Evolutionary conservation across 2,329 filamentous ascomycete species (phyloP).

Genomic region (Aspergillus sp.): DNA sequence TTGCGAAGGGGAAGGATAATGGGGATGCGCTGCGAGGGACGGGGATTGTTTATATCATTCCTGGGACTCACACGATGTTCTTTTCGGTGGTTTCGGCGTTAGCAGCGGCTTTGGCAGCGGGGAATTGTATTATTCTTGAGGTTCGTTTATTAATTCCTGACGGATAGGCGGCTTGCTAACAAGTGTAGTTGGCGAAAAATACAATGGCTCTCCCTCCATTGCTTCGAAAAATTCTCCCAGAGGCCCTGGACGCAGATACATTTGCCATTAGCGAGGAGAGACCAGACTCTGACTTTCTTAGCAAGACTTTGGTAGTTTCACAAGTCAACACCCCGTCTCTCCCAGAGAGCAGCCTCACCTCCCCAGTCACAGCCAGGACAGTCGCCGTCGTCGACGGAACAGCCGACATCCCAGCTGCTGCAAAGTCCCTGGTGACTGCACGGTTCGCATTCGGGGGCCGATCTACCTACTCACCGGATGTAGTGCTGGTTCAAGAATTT

Average conservation of each 20-base stretch:
- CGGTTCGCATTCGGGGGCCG: slow-evolving; percentile 56
- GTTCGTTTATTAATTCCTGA: slow-evolving; percentile 28
- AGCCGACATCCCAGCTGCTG: slow-evolving; percentile 55
- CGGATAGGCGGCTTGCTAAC: background rate
- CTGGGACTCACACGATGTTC: slow-evolving; percentile 49
- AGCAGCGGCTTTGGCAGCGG: slow-evolving; percentile 50
- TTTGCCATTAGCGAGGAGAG: slow-evolving; percentile 45
- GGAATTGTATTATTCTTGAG: slow-evolving; percentile 53
- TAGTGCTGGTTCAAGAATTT: slow-evolving; percentile 66
- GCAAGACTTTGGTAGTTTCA: slow-evolving; percentile 13
- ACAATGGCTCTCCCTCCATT: slow-evolving; percentile 25
- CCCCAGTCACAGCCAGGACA: slow-evolving; percentile 34
- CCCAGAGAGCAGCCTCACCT: slow-evolving; percentile 21
- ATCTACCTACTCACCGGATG: slow-evolving; percentile 62
- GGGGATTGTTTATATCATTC: slow-evolving; percentile 48
- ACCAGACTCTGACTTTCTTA: slow-evolving; percentile 32
- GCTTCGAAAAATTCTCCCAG: slow-evolving; percentile 23
- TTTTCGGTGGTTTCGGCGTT: slow-evolving; percentile 48
- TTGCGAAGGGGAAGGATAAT: slow-evolving; percentile 24
- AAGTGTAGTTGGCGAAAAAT: slow-evolving; percentile 24
- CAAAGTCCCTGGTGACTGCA: slow-evolving; percentile 53
- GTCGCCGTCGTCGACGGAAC: slow-evolving; percentile 63
- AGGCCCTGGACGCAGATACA: slow-evolving; percentile 49
- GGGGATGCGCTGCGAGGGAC: background rate
- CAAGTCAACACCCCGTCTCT: slow-evolving; percentile 12